Percentiles rank a stretch among this genome's conserved stretches.
These are phyloP conservation scores for Periconia sp. DNA, from an alignment of 2,329 filamentous ascomycete species.

Conservation along the genomic window DNA sequence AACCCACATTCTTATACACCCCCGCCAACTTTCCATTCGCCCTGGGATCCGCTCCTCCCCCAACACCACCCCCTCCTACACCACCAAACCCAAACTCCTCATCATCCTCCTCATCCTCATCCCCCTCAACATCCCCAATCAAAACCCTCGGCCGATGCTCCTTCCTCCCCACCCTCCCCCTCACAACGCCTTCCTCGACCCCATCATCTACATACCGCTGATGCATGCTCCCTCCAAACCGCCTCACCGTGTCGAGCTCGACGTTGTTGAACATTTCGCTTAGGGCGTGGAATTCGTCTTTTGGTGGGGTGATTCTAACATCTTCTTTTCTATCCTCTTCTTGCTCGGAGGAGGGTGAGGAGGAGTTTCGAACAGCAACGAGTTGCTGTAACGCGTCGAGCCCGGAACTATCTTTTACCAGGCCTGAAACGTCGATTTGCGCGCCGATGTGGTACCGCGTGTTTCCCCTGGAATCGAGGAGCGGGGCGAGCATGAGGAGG, in stretches of 20 bases:
- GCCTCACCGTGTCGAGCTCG: constrained; percentile 67
- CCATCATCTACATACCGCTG: no score
- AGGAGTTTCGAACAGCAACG: constrained; percentile 39
- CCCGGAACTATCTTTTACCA: constrained; percentile 67
- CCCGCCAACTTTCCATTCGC: constrained; percentile 43
- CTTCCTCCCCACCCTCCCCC: constrained; percentile 52
- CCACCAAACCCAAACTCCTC: constrained; percentile 37
- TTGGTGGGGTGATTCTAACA: constrained; percentile 28
- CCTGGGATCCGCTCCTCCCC: constrained; percentile 4
- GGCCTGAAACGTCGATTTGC: constrained; percentile 70
- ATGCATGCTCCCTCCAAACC: constrained; percentile 66
- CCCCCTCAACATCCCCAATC: constrained; percentile 27
- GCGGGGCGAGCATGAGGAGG: constrained; percentile 70
- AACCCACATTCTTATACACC: constrained; percentile 60
- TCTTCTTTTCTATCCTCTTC: constrained; percentile 14
- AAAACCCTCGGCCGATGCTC: constrained; percentile 54
- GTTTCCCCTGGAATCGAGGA: constrained; percentile 67
- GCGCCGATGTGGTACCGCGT: constrained; percentile 72
- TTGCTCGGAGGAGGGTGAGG: constrained; percentile 11
- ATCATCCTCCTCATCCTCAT: constrained; percentile 37
- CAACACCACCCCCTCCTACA: no score
- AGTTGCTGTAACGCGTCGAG: constrained; percentile 63
- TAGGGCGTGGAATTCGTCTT: constrained; percentile 66
- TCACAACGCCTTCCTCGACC: no score
- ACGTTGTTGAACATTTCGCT: constrained; percentile 69